phyloP scores from a whole-genome alignment of 305 asterid species.

The Fraxinus paxiana region DNA sequence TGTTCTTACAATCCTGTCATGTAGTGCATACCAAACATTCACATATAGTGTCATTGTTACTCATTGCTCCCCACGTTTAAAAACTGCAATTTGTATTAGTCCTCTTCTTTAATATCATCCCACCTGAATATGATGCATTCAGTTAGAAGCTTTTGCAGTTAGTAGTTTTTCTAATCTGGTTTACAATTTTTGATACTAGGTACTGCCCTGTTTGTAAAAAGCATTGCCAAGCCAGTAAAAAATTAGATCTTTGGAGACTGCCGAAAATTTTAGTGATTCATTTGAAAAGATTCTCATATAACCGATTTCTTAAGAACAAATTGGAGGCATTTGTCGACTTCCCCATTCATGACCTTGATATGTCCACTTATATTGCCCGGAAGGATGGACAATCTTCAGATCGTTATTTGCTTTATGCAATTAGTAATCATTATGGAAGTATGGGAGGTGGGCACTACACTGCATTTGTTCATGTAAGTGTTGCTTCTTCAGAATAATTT shows the following conservation, averaged over 20 bases:
- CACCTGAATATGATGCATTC: constrained; percentile 1
- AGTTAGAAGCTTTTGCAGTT: constrained; percentile 15
- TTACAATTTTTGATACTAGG: constrained; percentile 40
- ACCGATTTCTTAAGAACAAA: constrained; percentile 67
- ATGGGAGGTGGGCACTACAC: constrained; percentile 98
- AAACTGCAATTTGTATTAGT: background rate
- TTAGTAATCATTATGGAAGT: constrained; percentile 94
- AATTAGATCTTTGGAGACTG: constrained; percentile 90
- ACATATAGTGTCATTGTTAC: background rate
- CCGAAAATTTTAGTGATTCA: constrained; percentile 88
- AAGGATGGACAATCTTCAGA: constrained; percentile 49
- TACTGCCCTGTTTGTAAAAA: constrained; percentile 84
- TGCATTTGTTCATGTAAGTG: constrained; percentile 77
- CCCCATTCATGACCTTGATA: constrained; percentile 77
- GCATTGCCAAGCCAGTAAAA: constrained; percentile 89
- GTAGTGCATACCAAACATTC: background rate
- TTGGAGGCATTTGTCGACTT: constrained; percentile 83
- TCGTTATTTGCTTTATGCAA: constrained; percentile 77
- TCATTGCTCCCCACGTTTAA: background rate
- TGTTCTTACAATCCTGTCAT: background rate
- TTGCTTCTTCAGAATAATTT: constrained; percentile 9
- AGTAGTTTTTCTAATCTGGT: constrained; percentile 23
- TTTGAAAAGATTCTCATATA: constrained; percentile 85
- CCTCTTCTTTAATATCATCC: constrained; percentile 11
- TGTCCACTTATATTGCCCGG: constrained; percentile 56